Percentiles rank a stretch among this genome's conserved stretches.
Conservation (phyloP, 1,284 basidiomycete genomes). For the Termitomyces sp. region DNA sequence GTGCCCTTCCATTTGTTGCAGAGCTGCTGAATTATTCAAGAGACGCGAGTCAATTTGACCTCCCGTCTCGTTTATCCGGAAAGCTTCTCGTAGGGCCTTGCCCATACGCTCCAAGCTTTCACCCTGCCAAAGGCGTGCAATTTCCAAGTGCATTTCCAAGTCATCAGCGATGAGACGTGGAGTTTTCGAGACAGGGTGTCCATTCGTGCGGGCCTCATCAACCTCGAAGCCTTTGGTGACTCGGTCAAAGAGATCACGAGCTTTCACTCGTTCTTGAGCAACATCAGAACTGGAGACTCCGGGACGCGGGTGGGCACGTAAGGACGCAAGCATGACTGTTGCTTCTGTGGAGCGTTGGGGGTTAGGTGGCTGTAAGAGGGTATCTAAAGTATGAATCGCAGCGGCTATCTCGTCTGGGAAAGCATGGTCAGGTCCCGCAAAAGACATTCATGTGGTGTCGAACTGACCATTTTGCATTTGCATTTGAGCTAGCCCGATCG, state of each 20-base stretch:
- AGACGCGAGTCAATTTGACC: slow-evolving; percentile 59
- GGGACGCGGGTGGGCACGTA: slow-evolving; percentile 74
- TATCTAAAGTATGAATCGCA: slow-evolving; percentile 85
- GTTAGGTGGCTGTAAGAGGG: slow-evolving; percentile 63
- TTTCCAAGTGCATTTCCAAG: slow-evolving; percentile 79
- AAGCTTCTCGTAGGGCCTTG: slow-evolving; percentile 70
- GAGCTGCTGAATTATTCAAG: slow-evolving; percentile 78
- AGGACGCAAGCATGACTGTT: slow-evolving; percentile 82
- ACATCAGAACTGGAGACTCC: slow-evolving; percentile 74
- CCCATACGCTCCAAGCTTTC: slow-evolving; percentile 72
- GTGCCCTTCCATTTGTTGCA: slow-evolving; percentile 72
- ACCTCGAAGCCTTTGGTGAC: slow-evolving; percentile 63
- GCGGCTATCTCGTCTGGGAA: slow-evolving; percentile 66
- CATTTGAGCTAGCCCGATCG: slow-evolving; percentile 82
- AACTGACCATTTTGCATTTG: slow-evolving; percentile 73
- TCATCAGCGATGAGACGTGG: slow-evolving; percentile 67
- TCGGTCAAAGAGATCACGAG: slow-evolving; percentile 79
- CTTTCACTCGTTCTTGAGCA: slow-evolving; percentile 64
- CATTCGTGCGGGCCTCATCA: slow-evolving; percentile 43
- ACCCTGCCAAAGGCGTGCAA: slow-evolving; percentile 82
- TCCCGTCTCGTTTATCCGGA: slow-evolving; percentile 50
- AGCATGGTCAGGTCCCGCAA: not conserved
- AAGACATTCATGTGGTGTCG: not conserved
- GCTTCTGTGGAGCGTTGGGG: slow-evolving; percentile 72
- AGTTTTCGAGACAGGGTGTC: slow-evolving; percentile 32